phyloP scores from a whole-genome alignment of 257 asterid species.

The Solanum appendiculatum region DNA sequence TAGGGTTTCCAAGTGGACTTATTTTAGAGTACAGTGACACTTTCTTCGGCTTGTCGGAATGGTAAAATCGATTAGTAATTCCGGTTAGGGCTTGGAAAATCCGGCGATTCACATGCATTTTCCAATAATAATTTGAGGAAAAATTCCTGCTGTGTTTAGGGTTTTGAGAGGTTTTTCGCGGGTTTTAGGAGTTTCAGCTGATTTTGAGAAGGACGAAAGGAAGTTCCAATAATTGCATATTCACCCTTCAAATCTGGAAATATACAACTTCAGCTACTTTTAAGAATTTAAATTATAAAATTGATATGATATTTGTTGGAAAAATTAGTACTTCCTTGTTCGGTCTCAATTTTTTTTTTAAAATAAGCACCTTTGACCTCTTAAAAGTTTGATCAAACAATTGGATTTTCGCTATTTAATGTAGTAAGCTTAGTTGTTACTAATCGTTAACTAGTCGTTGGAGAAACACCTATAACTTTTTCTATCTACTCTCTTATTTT shows the following conservation, averaged over 20 bases:
- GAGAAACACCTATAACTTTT: background rate
- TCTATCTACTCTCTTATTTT: background rate
- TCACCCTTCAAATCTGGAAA: background rate
- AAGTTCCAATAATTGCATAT: background rate
- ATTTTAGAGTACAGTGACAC: conserved; percentile 48
- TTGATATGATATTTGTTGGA: background rate
- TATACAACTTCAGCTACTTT: background rate
- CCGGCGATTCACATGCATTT: conserved; percentile 21
- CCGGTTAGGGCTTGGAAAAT: conserved; percentile 14
- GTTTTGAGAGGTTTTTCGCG: background rate
- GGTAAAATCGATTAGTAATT: conserved; percentile 29
- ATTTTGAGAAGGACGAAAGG: background rate
- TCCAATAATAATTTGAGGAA: background rate
- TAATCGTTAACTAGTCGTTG: background rate
- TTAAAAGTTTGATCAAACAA: too few relatives aligned
- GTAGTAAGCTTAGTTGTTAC: background rate
- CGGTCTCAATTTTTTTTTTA: background rate
- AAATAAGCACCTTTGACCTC: background rate
- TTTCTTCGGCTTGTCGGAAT: conserved; percentile 19
- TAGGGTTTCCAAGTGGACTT: conserved; percentile 82
- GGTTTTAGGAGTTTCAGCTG: background rate
- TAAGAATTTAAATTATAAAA: background rate
- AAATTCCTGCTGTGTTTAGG: background rate
- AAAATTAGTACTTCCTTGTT: background rate
- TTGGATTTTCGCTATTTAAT: background rate